Evolutionary conservation across 2,329 filamentous ascomycete species (phyloP).

Genomic region (Aspergillus carbonarius): DNA sequence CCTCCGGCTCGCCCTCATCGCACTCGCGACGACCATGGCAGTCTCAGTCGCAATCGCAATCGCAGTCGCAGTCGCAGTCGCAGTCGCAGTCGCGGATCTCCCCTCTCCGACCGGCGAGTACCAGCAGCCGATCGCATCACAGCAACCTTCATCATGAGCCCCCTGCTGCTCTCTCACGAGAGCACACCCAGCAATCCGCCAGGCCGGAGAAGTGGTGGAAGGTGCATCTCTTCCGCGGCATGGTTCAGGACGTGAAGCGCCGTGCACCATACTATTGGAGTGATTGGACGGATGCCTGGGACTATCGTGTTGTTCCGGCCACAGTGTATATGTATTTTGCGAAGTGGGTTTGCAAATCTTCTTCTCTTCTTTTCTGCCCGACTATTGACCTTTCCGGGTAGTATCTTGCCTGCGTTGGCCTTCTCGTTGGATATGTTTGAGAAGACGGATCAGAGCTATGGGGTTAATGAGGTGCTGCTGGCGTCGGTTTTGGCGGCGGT

Average conservation of each 20-base stretch:
- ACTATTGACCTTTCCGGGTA: constrained; percentile 34
- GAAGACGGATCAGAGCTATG: constrained; percentile 79
- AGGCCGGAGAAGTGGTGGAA: constrained; percentile 65
- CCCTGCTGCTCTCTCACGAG: too few relatives aligned
- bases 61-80: constrained; percentile 6
- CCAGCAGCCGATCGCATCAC: background rate
- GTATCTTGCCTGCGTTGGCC: constrained; percentile 80
- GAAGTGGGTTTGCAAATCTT: constrained; percentile 59
- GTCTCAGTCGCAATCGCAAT: constrained; percentile 3
- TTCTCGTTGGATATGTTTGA: constrained; percentile 94
- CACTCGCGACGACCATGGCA: constrained; percentile 6
- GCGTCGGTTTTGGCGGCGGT: constrained; percentile 79
- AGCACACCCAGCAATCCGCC: background rate
- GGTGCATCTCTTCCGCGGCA: constrained; percentile 72
- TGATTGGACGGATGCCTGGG: constrained; percentile 85
- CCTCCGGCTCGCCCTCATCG: constrained; percentile 16
- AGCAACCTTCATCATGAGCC: background rate
- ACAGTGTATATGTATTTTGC: constrained; percentile 95
- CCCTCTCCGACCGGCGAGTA: background rate
- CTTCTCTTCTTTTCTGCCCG: background rate
- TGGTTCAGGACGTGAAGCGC: constrained; percentile 73
- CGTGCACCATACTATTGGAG: constrained; percentile 74
- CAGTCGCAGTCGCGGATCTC: background rate
- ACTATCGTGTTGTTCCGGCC: constrained; percentile 82
- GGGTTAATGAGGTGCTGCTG: constrained; percentile 88